These are phyloP conservation scores for Silene uniflora DNA, from an alignment of 148 eudicot species.

Conservation along the genomic window DNA sequence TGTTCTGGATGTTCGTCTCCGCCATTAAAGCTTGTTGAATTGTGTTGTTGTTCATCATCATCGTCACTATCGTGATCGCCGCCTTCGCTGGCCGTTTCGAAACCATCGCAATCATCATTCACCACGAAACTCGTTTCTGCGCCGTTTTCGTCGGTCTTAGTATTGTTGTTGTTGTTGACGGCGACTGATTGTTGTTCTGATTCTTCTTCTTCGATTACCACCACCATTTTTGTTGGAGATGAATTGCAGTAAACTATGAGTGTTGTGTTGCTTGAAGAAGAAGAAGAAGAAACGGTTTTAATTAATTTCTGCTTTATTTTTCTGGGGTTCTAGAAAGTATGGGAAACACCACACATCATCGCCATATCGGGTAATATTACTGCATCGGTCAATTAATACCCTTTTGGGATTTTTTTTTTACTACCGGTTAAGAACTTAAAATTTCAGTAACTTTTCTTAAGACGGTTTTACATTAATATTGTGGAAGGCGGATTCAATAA, in stretches of 20 bases:
- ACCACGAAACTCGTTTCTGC: conserved; percentile 18
- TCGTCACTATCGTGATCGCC: conserved; percentile 22
- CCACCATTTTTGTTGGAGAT: conserved; percentile 41
- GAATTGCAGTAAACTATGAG: background rate
- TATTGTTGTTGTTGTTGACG: conserved; percentile 1
- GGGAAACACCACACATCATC: background rate
- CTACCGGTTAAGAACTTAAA: too few species aligned
- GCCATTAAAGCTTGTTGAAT: background rate
- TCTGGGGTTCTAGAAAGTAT: background rate
- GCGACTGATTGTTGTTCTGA: conserved; percentile 11
- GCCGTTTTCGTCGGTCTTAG: background rate
- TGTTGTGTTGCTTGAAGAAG: too few species aligned
- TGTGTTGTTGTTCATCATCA: background rate
- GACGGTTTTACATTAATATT: too few species aligned
- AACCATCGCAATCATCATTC: conserved; percentile 55
- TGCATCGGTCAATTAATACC: too few species aligned
- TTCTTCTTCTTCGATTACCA: conserved; percentile 38
- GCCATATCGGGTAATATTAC: too few species aligned
- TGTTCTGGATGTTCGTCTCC: conserved; percentile 10
- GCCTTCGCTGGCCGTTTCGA: conserved; percentile 82
- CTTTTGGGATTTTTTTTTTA: too few species aligned
- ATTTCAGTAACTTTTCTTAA: too few species aligned
- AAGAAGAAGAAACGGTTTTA: too few species aligned
- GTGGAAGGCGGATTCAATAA: too few species aligned
- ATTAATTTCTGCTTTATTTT: too few species aligned